Conservation (phyloP, 73 alveolate genomes). For the Paramecium octaurelia region DNA sequence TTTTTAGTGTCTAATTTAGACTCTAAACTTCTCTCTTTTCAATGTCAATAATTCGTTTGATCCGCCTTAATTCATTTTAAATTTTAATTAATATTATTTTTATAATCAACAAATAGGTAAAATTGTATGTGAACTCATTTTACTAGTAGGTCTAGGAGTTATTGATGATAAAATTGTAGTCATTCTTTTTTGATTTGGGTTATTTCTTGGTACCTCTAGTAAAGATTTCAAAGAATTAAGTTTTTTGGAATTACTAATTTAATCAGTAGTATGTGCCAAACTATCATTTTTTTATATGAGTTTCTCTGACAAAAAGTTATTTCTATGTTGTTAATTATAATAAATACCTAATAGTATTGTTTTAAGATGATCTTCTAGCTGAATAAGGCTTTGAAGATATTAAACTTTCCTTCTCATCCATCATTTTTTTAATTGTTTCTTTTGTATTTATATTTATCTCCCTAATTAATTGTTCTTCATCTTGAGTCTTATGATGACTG, state of each 20-base stretch:
- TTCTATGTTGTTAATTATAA: not conserved
- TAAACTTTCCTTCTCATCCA: not conserved
- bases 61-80: not conserved
- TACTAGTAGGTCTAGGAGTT: not conserved
- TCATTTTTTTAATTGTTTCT: not conserved
- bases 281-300: not conserved
- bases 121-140: not conserved
- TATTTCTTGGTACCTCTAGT: not conserved
- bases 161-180: not conserved
- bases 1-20: not conserved
- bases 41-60: not conserved
- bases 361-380: not conserved
- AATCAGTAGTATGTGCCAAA: not conserved
- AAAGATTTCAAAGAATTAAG: not conserved
- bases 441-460: not conserved
- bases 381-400: not conserved
- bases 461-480: not conserved
- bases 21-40: conserved; percentile 10
- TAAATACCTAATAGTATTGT: not conserved
- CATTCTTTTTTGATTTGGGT: not conserved
- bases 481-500: not conserved
- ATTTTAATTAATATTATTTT: not conserved
- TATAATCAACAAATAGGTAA: not conserved
- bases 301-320: not conserved
- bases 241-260: not conserved